Conservation (phyloP, 1,139 yeast species). For the Debaryomycetaceae sp. region DNA sequence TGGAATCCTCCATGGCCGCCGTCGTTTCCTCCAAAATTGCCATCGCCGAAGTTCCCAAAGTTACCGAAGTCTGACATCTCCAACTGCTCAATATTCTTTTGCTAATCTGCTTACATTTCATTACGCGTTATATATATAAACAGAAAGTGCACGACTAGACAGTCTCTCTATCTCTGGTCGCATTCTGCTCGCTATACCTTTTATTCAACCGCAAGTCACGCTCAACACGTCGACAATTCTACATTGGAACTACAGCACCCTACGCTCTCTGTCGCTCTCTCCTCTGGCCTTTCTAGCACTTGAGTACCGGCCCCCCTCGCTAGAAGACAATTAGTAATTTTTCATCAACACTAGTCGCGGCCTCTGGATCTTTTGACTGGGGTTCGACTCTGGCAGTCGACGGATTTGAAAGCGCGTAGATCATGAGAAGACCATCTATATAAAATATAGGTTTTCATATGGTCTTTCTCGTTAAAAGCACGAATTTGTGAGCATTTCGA, state of each 20-base stretch:
- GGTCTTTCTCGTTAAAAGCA: background rate
- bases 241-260: too few species aligned
- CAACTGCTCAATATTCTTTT: background rate
- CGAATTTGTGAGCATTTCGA: too few species aligned
- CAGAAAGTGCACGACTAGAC: background rate
- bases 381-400: background rate
- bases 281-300: too few species aligned
- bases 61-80: slow-evolving; percentile 19
- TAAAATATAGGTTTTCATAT: background rate
- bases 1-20: slow-evolving; percentile 31
- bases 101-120: background rate
- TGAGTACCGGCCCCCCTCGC: too few species aligned
- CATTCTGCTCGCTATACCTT: too few species aligned
- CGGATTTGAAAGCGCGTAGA: background rate
- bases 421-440: background rate
- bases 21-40: slow-evolving; percentile 21
- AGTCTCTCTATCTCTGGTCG: background rate
- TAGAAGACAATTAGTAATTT: too few species aligned
- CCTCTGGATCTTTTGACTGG: too few species aligned
- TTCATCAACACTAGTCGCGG: too few species aligned
- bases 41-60: slow-evolving; percentile 24
- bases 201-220: too few species aligned
- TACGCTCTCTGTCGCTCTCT: too few species aligned
- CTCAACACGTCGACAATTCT: too few species aligned
- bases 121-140: background rate